Percentiles rank a stretch among this genome's conserved stretches.
Evolutionary conservation across 768 basidiomycete genomes (phyloP).

Genomic region (Macrocybe gigantea): DNA sequence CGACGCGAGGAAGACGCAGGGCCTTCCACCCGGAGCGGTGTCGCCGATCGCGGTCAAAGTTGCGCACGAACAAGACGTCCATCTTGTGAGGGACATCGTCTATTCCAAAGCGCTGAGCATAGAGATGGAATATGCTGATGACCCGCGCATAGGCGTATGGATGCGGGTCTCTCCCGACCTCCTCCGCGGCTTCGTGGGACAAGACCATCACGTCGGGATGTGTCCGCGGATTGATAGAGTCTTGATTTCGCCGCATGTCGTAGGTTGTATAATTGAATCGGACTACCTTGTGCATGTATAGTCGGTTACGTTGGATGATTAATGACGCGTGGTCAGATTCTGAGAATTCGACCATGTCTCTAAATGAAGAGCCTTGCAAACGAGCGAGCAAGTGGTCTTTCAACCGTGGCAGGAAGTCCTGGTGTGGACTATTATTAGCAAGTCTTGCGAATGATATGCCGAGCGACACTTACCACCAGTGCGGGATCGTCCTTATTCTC

Average conservation of each 20-base stretch:
- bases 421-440: not conserved
- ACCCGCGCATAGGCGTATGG: slow-evolving; percentile 5
- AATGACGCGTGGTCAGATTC: slow-evolving; percentile 13
- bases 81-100: slow-evolving; percentile 7
- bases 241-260: slow-evolving; percentile 26
- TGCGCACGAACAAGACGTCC: slow-evolving; percentile 23
- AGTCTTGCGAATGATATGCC: too few species aligned
- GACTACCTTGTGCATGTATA: slow-evolving; percentile 24
- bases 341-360: not conserved
- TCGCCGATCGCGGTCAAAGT: slow-evolving; percentile 13
- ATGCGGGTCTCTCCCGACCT: slow-evolving; percentile 5
- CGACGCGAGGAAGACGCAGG: slow-evolving; percentile 18
- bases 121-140: slow-evolving; percentile 20
- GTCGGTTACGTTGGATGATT: slow-evolving; percentile 15
- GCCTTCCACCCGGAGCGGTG: slow-evolving; percentile 11
- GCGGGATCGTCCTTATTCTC: slow-evolving; percentile 1
- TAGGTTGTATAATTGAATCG: slow-evolving; percentile 34
- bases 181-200: slow-evolving; percentile 2
- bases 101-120: slow-evolving; percentile 1
- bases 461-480: not conserved
- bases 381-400: not conserved
- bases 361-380: not conserved
- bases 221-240: slow-evolving; percentile 23
- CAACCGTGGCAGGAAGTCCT: not conserved
- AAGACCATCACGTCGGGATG: slow-evolving; percentile 23